Percentiles rank a stretch among this genome's conserved stretches.
These are phyloP conservation scores for Spergularia marina DNA, from an alignment of 148 eudicot genomes.

Conservation along the genomic window DNA sequence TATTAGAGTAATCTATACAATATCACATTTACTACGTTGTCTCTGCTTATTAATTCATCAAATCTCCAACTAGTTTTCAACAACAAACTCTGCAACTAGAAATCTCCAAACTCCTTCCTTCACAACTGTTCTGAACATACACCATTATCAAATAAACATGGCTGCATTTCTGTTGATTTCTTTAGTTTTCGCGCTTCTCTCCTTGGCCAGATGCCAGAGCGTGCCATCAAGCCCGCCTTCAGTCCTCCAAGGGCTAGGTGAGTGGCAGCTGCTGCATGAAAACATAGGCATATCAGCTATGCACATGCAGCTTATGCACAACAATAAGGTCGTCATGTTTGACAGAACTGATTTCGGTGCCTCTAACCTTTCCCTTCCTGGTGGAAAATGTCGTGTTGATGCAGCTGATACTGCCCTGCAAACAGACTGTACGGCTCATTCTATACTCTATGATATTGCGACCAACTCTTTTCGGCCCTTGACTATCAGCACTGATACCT, in stretches of 20 bases:
- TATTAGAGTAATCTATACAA: background rate
- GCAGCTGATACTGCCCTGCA: constrained; percentile 39
- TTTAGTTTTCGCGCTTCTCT: constrained; percentile 11
- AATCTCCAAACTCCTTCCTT: constrained; percentile 20
- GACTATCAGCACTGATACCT: constrained; percentile 61
- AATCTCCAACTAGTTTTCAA: constrained; percentile 21
- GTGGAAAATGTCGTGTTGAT: constrained; percentile 53
- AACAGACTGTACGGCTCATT: constrained; percentile 75
- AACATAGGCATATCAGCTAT: constrained; percentile 77
- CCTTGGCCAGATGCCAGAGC: constrained; percentile 22
- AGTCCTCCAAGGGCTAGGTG: constrained; percentile 32
- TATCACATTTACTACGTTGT: constrained; percentile 33
- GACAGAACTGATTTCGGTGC: constrained; percentile 78
- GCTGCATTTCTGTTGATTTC: constrained; percentile 9
- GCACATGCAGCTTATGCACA: constrained; percentile 76
- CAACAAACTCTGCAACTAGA: constrained; percentile 24
- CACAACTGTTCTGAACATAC: background rate
- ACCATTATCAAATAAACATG: constrained; percentile 24
- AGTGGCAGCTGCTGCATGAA: constrained; percentile 59
- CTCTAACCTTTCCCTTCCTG: constrained; percentile 64
- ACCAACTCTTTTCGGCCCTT: constrained; percentile 55
- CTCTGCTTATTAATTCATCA: constrained; percentile 12
- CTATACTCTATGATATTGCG: constrained; percentile 50
- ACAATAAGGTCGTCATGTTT: constrained; percentile 66
- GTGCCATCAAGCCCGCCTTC: constrained; percentile 17